Evolutionary conservation across 2,329 filamentous ascomycete genomes (phyloP).

Genomic region (Fusarium stilboides): DNA sequence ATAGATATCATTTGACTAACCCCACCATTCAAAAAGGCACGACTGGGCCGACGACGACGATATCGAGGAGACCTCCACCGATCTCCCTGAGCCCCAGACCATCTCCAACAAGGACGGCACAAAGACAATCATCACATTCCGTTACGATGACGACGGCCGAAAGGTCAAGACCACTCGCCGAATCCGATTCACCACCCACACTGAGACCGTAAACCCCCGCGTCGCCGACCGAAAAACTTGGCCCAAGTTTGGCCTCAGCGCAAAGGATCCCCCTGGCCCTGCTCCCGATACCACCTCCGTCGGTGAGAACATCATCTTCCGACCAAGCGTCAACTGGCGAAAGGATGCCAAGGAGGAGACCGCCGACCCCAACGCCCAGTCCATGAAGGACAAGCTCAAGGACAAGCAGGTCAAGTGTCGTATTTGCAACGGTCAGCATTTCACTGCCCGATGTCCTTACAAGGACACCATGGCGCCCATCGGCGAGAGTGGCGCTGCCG

Average conservation of each 20-base stretch:
- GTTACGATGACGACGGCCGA: slow-evolving; percentile 92
- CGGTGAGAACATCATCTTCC: slow-evolving; percentile 98
- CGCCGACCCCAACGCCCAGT: slow-evolving; percentile 79
- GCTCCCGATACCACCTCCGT: slow-evolving; percentile 91
- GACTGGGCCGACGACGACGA: slow-evolving; percentile 99
- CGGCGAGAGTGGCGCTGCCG: slow-evolving; percentile 70
- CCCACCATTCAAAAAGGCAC: slow-evolving; percentile 63
- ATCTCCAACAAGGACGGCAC: slow-evolving; percentile 98
- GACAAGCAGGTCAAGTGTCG: slow-evolving; percentile 99
- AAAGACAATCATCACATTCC: slow-evolving; percentile 93
- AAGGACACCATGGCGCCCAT: slow-evolving; percentile 99
- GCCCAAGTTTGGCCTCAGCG: slow-evolving; percentile 92
- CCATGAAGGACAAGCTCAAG: slow-evolving; percentile 87
- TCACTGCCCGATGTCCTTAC: slow-evolving; percentile 98
- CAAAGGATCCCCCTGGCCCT: slow-evolving; percentile 86
- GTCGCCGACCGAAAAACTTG: slow-evolving; percentile 95
- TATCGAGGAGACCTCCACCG: slow-evolving; percentile 78
- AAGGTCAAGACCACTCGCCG: slow-evolving; percentile 98
- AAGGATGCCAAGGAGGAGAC: slow-evolving; percentile 87
- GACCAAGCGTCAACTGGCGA: slow-evolving; percentile 94
- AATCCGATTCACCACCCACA: slow-evolving; percentile 91
- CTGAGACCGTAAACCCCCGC: slow-evolving; percentile 94
- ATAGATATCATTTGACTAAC: slow-evolving; percentile 53
- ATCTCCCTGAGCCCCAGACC: slow-evolving; percentile 88
- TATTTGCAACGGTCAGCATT: slow-evolving; percentile 99